Base-by-base conservation (phyloP, 2,329 filamentous ascomycete species). In the Calonectria ilicicola region DNA sequence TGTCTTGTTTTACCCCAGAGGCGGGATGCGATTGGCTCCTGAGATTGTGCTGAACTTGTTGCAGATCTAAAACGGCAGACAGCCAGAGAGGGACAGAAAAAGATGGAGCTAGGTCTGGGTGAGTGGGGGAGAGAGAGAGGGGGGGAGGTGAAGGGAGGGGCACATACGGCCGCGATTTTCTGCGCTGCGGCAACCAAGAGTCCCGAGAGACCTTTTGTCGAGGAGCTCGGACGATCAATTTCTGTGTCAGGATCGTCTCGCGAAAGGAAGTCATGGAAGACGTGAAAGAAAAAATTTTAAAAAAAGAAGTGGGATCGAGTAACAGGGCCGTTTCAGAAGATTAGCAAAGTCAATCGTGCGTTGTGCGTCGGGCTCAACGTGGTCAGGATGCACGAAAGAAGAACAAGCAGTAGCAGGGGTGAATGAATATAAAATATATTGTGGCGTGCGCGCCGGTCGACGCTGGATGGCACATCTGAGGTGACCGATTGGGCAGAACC, bases 181-280 rank as follows among this genome's bases (percentile, higher is more conserved):
- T n/a, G 29, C 14, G 21, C 35, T 35, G 35, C 65, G 65, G 56
- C 29, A 58, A 29, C 44, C 23, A 32, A 64, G 64, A 42, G 35
- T 29, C 26, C 63, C 56, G 56, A 56, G 64, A 63, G 47, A 47
- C 66, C 65, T 58, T 65, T 65, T 67, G 66, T 58, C 56, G 69
- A 56, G 38, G 38, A 38, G 53, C 53, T 60, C 10, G 46, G 46
- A 42, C 47, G 63, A 63, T 53, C 63, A 23, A 5, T 46, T 58
- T n/a, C 53, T 65, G 67, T 65, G 49, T 66, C 69, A 70, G 63
- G 69, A 32, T 65, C 15, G 58, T 42, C 58, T 42, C 38, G 38
- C 27, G 60, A 49, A 32, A 17, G 27, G 10, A 35, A 14, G 32
- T 10, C 32, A 3, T 3, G 12, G 32, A 35, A 35, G 10, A 35